A percentile compares a stretch with the other conserved stretches of the same genome.
Conservation (phyloP, 805 yeast genomes). For the Lachancea mirantina region DNA sequence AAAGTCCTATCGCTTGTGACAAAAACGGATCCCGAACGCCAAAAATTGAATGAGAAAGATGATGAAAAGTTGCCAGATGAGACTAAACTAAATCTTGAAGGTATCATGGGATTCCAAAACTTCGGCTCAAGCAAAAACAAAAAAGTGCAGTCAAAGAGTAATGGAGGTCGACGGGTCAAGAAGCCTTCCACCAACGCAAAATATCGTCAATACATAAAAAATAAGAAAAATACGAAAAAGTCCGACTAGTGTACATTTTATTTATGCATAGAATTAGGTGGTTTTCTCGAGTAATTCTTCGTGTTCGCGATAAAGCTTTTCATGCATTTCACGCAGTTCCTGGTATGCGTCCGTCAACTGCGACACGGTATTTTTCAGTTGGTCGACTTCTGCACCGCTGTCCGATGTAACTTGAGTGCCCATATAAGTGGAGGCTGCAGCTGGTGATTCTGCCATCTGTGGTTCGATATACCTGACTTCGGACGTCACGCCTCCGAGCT, state of each 20-base stretch:
- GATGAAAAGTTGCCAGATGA: neutral
- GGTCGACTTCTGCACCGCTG: slow-evolving; percentile 30
- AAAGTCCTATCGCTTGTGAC: no score
- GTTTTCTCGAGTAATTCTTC: slow-evolving; percentile 14
- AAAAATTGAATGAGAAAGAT: no score
- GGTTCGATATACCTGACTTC: slow-evolving; percentile 27
- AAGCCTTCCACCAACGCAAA: slow-evolving; percentile 36
- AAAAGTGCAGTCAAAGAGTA: slow-evolving; percentile 42
- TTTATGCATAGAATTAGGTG: slow-evolving; percentile 1
- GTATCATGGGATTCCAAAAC: slow-evolving; percentile 53
- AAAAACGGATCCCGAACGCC: no score
- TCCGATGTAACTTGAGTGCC: slow-evolving; percentile 8
- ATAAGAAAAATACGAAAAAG: slow-evolving; percentile 8
- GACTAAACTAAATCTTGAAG: slow-evolving; percentile 1
- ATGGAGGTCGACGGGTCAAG: slow-evolving; percentile 35
- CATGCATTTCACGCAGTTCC: slow-evolving; percentile 53
- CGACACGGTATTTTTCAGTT: slow-evolving; percentile 40
- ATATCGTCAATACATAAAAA: slow-evolving; percentile 50
- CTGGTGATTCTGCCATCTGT: slow-evolving; percentile 7
- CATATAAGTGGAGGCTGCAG: slow-evolving; percentile 4
- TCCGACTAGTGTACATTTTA: neutral
- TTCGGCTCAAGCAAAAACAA: slow-evolving; percentile 52
- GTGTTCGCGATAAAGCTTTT: slow-evolving; percentile 48
- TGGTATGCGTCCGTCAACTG: slow-evolving; percentile 52
- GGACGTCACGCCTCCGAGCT: slow-evolving; percentile 36